These are phyloP conservation scores for Coemansia sp. DNA, from an alignment of 192 early-diverging fungal genomes.

Conservation along the genomic window DNA sequence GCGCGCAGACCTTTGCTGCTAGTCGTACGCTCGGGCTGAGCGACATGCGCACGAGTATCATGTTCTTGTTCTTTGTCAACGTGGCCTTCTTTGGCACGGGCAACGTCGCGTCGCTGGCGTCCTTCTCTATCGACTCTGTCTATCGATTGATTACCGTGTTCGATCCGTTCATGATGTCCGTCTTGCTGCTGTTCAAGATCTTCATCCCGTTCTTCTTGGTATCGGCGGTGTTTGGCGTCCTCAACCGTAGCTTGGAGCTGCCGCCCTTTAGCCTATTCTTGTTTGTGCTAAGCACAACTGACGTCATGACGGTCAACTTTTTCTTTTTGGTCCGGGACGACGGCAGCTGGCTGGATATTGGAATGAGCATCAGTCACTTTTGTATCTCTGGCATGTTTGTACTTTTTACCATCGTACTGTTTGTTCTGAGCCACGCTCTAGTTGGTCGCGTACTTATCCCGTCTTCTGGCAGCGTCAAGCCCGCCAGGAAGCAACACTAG, in stretches of 20 bases:
- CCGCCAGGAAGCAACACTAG: slow-evolving; percentile 34
- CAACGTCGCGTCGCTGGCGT: slow-evolving; percentile 86
- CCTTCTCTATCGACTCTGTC: slow-evolving; percentile 86
- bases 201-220: slow-evolving; percentile 95
- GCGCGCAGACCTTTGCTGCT: slow-evolving; percentile 16
- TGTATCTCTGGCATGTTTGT: slow-evolving; percentile 91
- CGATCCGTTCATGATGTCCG: slow-evolving; percentile 87
- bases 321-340: slow-evolving; percentile 92
- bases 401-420: slow-evolving; percentile 88
- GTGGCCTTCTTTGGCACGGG: slow-evolving; percentile 97
- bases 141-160: slow-evolving; percentile 91
- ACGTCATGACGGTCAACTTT: slow-evolving; percentile 95
- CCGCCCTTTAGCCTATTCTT: slow-evolving; percentile 88
- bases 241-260: slow-evolving; percentile 74
- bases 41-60: slow-evolving; percentile 66
- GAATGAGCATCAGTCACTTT: slow-evolving; percentile 95
- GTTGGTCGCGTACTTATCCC: slow-evolving; percentile 56
- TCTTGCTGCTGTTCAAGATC: slow-evolving; percentile 84
- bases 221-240: slow-evolving; percentile 78
- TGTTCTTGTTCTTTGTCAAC: slow-evolving; percentile 90
- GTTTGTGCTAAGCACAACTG: slow-evolving; percentile 82
- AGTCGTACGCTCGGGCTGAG: slow-evolving; percentile 54
- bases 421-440: slow-evolving; percentile 72
- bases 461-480: slow-evolving; percentile 11
- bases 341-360: slow-evolving; percentile 97